Conservation (phyloP, 2,329 filamentous ascomycete genomes). For the Huntiella omanensis region DNA sequence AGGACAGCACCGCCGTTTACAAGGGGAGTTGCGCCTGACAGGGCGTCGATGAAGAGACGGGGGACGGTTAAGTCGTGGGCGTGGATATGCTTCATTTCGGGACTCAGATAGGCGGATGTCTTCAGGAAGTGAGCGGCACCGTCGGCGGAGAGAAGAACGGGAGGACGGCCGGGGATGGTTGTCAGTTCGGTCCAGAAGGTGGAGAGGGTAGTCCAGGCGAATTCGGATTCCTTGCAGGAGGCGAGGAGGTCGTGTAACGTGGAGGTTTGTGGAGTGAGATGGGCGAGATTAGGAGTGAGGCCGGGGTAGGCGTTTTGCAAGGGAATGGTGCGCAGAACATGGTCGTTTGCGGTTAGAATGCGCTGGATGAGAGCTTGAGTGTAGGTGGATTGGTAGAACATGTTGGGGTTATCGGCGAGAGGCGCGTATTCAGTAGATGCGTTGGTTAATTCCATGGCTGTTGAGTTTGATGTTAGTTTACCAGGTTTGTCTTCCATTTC, state of each 20-base stretch:
- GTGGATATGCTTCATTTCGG: slow-evolving; percentile 58
- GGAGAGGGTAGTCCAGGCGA: slow-evolving; percentile 63
- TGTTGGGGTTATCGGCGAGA: slow-evolving; percentile 35
- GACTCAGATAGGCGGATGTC: slow-evolving; percentile 53
- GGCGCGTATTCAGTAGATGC: slow-evolving; percentile 66
- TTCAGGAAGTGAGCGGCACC: slow-evolving; percentile 68
- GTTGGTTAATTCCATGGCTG: slow-evolving; percentile 64
- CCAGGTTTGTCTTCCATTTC: background rate
- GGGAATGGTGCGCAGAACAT: slow-evolving; percentile 36
- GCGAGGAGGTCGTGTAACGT: slow-evolving; percentile 51
- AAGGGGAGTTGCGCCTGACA: slow-evolving; percentile 39
- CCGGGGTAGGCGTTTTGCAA: slow-evolving; percentile 26
- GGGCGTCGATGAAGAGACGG: slow-evolving; percentile 52
- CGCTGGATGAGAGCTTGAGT: slow-evolving; percentile 54
- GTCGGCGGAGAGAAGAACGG: slow-evolving; percentile 60
- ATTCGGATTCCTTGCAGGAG: slow-evolving; percentile 54
- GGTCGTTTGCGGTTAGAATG: slow-evolving; percentile 53
- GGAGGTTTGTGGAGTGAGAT: slow-evolving; percentile 41
- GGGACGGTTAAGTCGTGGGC: slow-evolving; percentile 67
- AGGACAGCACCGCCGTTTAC: slow-evolving; percentile 64
- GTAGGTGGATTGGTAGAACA: slow-evolving; percentile 66
- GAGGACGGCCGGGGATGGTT: slow-evolving; percentile 27
- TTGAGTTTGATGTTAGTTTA: background rate
- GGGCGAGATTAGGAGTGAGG: slow-evolving; percentile 24
- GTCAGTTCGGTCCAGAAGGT: slow-evolving; percentile 65